Percentiles rank a stretch among this genome's conserved stretches.
Evolutionary conservation across 192 early-diverging fungal genomes (phyloP).

Genomic region (Umbelopsis isabellina): DNA sequence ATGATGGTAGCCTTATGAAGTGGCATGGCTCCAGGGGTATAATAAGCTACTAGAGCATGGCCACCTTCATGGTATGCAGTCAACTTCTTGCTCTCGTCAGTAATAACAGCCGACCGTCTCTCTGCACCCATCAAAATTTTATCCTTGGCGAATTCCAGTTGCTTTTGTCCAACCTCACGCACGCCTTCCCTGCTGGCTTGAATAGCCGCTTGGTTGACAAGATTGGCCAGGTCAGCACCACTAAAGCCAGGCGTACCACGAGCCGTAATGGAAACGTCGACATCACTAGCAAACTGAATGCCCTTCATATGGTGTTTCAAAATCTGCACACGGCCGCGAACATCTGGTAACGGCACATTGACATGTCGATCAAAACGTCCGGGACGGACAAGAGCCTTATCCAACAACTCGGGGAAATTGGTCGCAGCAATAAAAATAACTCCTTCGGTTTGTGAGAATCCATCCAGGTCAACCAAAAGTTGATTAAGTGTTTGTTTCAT

Average conservation of each 20-base stretch:
- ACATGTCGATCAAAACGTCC: conserved; percentile 97
- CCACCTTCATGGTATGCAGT: conserved; percentile 99
- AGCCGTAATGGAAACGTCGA: conserved; percentile 85
- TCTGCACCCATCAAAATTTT: conserved; percentile 99
- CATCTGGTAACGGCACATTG: conserved; percentile 93
- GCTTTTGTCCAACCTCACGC: conserved; percentile 72
- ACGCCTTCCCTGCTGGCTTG: conserved; percentile 83
- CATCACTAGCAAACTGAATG: conserved; percentile 67
- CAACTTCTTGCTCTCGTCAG: conserved; percentile 81
- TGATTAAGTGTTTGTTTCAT: conserved; percentile 99
- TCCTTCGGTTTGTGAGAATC: conserved; percentile 94
- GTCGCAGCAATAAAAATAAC: conserved; percentile 99
- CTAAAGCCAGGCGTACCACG: conserved; percentile 98
- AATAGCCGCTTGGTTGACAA: conserved; percentile 98
- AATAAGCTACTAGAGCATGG: conserved; percentile 92
- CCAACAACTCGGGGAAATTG: conserved; percentile 96
- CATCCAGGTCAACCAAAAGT: conserved; percentile 97
- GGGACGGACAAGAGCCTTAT: conserved; percentile 95
- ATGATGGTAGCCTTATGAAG: conserved; percentile 99
- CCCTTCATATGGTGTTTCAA: conserved; percentile 89
- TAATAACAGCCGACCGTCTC: conserved; percentile 88
- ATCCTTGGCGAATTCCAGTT: conserved; percentile 98
- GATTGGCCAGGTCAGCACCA: conserved; percentile 98
- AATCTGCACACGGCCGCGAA: conserved; percentile 93
- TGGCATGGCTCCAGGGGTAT: conserved; percentile 94